Conservation (phyloP, 2,329 filamentous ascomycete species). For the Tolypocladium pustulatum region DNA sequence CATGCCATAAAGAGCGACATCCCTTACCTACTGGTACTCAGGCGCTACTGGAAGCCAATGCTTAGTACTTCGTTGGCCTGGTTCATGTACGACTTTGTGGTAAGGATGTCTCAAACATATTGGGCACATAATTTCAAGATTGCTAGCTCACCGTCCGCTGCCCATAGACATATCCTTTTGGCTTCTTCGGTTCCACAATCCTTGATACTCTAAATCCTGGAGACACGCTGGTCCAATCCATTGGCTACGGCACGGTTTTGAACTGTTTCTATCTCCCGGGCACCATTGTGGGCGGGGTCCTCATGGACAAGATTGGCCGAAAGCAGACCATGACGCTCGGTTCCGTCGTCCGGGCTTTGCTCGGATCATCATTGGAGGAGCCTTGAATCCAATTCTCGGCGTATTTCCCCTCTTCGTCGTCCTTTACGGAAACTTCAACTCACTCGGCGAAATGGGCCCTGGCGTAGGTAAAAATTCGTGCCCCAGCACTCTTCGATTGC, state of each 20-base stretch:
- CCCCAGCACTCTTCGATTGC: too few relatives aligned
- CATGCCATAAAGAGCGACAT: slow-evolving; percentile 15
- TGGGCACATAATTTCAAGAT: too few relatives aligned
- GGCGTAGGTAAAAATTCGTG: too few relatives aligned
- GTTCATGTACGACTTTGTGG: slow-evolving; percentile 29
- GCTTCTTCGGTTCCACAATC: slow-evolving; percentile 14
- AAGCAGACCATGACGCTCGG: slow-evolving; percentile 14
- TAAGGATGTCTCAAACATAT: not conserved
- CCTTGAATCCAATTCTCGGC: slow-evolving; percentile 31
- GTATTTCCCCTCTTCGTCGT: slow-evolving; percentile 39
- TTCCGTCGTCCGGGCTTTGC: slow-evolving; percentile 17
- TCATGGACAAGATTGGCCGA: slow-evolving; percentile 27
- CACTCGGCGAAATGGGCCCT: slow-evolving; percentile 18
- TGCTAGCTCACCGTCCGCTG: not conserved
- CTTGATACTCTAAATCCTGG: slow-evolving; percentile 10
- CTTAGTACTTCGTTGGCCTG: slow-evolving; percentile 39
- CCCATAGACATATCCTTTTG: slow-evolving; percentile 13
- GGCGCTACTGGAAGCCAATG: slow-evolving; percentile 32
- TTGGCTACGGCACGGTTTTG: slow-evolving; percentile 12
- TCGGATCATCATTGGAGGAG: slow-evolving; percentile 37
- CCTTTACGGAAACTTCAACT: slow-evolving; percentile 38
- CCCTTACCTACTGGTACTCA: slow-evolving; percentile 13
- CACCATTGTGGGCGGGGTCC: slow-evolving; percentile 25
- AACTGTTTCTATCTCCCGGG: slow-evolving; percentile 12
- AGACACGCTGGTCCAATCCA: slow-evolving; percentile 9